Percentiles rank a stretch among this genome's conserved stretches.
Evolutionary conservation across 2,329 filamentous ascomycete species (phyloP).

Genomic region (Fusarium lyarnte): DNA sequence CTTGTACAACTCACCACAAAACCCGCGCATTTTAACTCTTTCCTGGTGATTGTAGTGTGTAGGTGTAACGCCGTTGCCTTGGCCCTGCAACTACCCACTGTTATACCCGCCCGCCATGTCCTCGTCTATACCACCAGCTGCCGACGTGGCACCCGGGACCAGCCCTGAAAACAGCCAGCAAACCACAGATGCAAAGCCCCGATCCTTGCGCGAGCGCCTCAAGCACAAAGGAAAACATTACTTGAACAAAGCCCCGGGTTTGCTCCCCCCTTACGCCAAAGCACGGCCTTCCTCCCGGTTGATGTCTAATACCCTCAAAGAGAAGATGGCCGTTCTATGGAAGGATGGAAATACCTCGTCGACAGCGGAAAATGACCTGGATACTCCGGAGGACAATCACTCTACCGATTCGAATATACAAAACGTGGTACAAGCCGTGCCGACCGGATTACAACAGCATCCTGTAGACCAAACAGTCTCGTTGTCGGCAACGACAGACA

Average conservation of each 20-base stretch:
- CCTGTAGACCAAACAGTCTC: background rate
- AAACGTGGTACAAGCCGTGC: background rate
- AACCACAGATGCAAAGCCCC: background rate
- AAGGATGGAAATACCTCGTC: background rate
- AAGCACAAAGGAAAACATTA: slow-evolving; percentile 11
- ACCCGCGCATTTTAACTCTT: background rate
- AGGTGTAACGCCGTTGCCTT: background rate
- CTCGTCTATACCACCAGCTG: background rate
- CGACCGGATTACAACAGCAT: background rate
- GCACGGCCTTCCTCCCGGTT: background rate
- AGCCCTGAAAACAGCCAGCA: background rate
- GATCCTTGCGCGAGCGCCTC: slow-evolving; percentile 7
- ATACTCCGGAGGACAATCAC: too few species aligned
- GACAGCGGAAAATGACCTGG: background rate
- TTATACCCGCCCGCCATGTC: background rate
- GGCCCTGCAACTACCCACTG: background rate
- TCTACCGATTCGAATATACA: background rate
- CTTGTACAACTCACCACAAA: background rate
- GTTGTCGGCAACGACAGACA: background rate
- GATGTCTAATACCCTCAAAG: background rate
- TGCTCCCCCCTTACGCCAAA: background rate
- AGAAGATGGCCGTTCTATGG: background rate
- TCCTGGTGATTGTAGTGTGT: background rate
- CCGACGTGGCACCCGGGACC: background rate
- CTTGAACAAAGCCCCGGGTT: background rate